Percentiles rank a stretch among this genome's conserved stretches.
Conservation (phyloP, 2,329 filamentous ascomycete species). For the Paracamarosporium sp. region DNA sequence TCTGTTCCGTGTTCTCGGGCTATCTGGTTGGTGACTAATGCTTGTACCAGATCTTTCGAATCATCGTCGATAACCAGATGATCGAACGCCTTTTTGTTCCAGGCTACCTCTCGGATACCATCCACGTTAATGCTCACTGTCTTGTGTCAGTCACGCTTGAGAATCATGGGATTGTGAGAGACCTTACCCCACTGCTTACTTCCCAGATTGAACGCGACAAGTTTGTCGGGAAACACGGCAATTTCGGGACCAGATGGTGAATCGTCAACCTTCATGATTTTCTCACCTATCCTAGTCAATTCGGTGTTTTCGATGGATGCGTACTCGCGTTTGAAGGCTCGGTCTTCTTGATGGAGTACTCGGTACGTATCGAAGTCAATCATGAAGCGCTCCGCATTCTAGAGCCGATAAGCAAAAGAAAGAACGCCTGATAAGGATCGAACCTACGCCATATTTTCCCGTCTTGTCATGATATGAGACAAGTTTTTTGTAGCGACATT, state of each 20-base stretch:
- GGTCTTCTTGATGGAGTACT: too few species aligned
- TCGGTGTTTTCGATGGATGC: too few species aligned
- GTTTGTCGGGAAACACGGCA: slow-evolving; percentile 23
- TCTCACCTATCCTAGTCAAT: background rate
- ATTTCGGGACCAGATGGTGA: slow-evolving; percentile 28
- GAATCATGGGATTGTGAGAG: too few species aligned
- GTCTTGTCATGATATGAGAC: too few species aligned
- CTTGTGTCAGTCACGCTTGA: background rate
- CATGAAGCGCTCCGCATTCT: slow-evolving; percentile 13
- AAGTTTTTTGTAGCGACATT: too few species aligned
- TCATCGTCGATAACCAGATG: slow-evolving; percentile 8
- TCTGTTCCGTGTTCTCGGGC: slow-evolving; percentile 10
- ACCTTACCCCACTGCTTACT: slow-evolving; percentile 14
- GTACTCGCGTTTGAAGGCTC: too few species aligned
- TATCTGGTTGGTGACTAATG: slow-evolving; percentile 6
- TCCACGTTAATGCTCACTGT: slow-evolving; percentile 14
- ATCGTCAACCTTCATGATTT: background rate
- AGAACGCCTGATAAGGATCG: too few species aligned
- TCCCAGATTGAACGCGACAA: slow-evolving; percentile 7
- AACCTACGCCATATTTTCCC: too few species aligned
- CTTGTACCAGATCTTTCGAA: slow-evolving; percentile 16
- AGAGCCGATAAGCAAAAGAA: too few species aligned
- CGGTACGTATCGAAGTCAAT: slow-evolving; percentile 11
- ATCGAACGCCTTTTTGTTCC: slow-evolving; percentile 17
- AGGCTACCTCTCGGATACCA: slow-evolving; percentile 3